Base-by-base conservation (phyloP, 768 basidiomycete species). In the Auricularia heimuer region DNA sequence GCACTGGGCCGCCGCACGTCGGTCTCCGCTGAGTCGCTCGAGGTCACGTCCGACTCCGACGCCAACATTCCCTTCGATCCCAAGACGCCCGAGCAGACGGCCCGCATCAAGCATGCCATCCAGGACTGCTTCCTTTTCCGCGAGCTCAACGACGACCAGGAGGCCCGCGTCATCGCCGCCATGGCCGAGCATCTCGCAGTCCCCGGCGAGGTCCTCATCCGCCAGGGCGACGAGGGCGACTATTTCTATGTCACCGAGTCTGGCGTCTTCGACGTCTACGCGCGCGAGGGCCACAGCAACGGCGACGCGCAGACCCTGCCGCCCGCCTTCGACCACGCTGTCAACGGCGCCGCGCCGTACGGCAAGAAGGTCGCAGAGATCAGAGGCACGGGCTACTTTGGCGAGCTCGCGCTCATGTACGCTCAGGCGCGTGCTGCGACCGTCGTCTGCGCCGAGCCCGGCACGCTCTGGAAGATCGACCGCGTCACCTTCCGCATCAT, bases 401-500 rank as follows among this genome's bases (percentile, higher is more conserved):
- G 97, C 54, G 96, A 99, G 77, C 82, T 99, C 64, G 97, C 97
- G 36, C 78, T 99, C 69, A 98, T 99, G 96, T 96, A 99, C 77
- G 94, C 93, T 39, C 94, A 96, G 69, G 92, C 92, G 47, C 91
- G 97, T 37, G 93, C 94, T 21, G 97, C 97, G 16, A 94, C 93
- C 7, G 95, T 98, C 54, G 78, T 97, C 44, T 87, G 96, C 10
- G 84, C 89, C 56, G 87, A 91, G 65, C 78, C 84, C 1, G 91
- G 87, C 33, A 93, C 89, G 8, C 80, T 98, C 34, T 99, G 97
- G 97, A 88, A 90, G 10, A 81, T 99, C 69, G 97, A 99, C 78
- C 89, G 97, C 65, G 94, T 95, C 70, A 98, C 95, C 3, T 99
- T 98, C 87, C 86, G 97, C 58, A 97, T 94, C 4, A 98, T 99